Evolutionary conservation across 805 yeast species (phyloP).

Genomic region (Nematodospora valgi): DNA sequence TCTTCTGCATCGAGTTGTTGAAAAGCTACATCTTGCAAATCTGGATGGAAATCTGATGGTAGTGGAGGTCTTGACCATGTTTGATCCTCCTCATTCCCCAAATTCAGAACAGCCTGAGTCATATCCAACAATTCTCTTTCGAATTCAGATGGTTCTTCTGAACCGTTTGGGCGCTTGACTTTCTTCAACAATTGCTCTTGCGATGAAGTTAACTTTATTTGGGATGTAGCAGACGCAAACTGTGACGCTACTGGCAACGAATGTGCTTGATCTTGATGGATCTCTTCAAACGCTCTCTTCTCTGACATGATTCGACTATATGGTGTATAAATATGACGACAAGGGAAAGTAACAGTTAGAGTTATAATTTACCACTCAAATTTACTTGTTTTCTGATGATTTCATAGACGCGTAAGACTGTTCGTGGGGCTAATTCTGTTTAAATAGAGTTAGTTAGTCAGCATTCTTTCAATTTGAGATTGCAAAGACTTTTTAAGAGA

Average conservation of each 20-base stretch:
- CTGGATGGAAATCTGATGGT: slow-evolving; percentile 47
- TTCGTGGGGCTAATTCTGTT: too few relatives aligned
- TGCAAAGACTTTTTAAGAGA: too few relatives aligned
- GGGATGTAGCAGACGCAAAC: slow-evolving; percentile 13
- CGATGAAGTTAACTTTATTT: slow-evolving; percentile 22
- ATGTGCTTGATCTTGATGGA: slow-evolving; percentile 25
- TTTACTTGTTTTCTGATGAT: too few relatives aligned
- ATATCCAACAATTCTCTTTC: slow-evolving; percentile 37
- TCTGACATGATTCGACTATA: slow-evolving; percentile 7
- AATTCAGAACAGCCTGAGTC: slow-evolving; percentile 25
- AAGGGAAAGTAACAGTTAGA: too few relatives aligned
- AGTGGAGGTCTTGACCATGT: slow-evolving; percentile 55
- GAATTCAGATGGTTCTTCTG: slow-evolving; percentile 39
- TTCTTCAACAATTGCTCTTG: slow-evolving; percentile 34
- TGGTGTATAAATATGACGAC: too few relatives aligned
- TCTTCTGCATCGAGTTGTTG: slow-evolving; percentile 98
- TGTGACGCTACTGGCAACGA: slow-evolving; percentile 31
- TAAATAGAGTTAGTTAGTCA: too few relatives aligned
- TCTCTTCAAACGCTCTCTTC: slow-evolving; percentile 12
- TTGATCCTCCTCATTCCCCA: slow-evolving; percentile 34
- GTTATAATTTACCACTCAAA: too few relatives aligned
- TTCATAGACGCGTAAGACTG: too few relatives aligned
- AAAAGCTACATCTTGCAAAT: slow-evolving; percentile 55
- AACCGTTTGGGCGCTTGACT: slow-evolving; percentile 28
- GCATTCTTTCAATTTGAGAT: too few relatives aligned